A percentile compares a stretch with the other conserved stretches of the same genome.
Conservation (phyloP, 108 stramenopile genomes). For the Cyclotella distinguenda region DNA sequence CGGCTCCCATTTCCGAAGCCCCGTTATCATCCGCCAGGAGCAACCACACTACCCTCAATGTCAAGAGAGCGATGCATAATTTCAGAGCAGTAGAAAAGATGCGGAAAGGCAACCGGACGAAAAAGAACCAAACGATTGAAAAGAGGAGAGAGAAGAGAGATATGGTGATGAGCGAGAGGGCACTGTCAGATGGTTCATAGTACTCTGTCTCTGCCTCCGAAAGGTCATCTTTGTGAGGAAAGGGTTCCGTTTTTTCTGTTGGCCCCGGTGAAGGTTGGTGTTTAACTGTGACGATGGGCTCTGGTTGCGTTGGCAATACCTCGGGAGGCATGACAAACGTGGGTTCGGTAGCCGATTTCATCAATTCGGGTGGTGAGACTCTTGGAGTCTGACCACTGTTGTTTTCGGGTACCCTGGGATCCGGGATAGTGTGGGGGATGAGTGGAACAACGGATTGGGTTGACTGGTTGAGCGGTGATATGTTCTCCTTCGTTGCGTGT, state of each 20-base stretch:
- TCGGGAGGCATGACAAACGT: too few species aligned
- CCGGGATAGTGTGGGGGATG: background rate
- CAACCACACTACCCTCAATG: constrained; percentile 44
- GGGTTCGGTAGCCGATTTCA: too few species aligned
- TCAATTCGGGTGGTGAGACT: background rate
- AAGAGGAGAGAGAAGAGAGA: constrained; percentile 53
- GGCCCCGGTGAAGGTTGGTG: background rate
- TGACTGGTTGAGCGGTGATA: background rate
- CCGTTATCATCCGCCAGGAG: constrained; percentile 54
- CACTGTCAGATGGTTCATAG: constrained; percentile 46
- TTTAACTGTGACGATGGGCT: too few species aligned
- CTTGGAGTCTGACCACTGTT: background rate
- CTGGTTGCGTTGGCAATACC: too few species aligned
- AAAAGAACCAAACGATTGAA: constrained; percentile 47
- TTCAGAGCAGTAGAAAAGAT: constrained; percentile 29
- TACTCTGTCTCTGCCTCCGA: constrained; percentile 29
- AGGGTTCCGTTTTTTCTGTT: constrained; percentile 10
- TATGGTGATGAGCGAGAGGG: constrained; percentile 56
- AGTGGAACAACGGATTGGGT: background rate
- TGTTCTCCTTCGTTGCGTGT: constrained; percentile 14
- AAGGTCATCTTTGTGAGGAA: too few species aligned
- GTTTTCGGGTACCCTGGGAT: background rate
- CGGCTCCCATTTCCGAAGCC: constrained; percentile 45
- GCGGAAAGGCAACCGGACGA: constrained; percentile 46
- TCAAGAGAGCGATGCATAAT: constrained; percentile 6